Evolutionary conservation across 164 flowering plant species (phyloP), one percentile per base, ranked within the genome.

Genomic region (Warburgia ugandensis): DNA sequence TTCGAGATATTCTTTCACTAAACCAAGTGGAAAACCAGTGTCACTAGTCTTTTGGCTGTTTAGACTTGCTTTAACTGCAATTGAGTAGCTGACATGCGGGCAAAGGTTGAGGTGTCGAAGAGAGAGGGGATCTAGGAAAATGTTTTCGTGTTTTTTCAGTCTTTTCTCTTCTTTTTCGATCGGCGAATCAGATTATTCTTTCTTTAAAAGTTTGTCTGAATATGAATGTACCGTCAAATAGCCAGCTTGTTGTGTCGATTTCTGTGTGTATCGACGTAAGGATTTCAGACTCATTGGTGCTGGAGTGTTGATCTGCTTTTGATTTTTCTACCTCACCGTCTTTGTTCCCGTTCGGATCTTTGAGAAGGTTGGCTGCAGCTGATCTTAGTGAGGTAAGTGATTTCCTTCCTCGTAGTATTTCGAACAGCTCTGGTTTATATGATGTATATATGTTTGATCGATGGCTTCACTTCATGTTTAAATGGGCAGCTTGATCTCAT

Each of bases 171-270:
- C 9, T 20, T 20, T 42, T 42, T 19, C 45, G 13, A 22, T 42
- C n/a, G 9, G 21, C 14, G 45, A 14, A 14, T 41, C 3, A 22
- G 45, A 16, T 5, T 3, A 1, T 22, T 13, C 21, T 33, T 44
- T 21, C 11, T 9, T 44, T 10, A 25, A 6, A 13, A 9, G n/a
- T 54, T 28, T 54, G 26, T 45, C 50, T 7, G 40, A 42, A 46
- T 41, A 17, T 53, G 57, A 46, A 39, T 40, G 29, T 60, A 38
- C 40, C 32, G 39, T 61, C 54, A 48, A 54, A 41, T 36, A 41
- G 37, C 36, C 48, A 41, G 54, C 35, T 54, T 43, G 44, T 16
- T 1, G 50, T 33, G 45, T 33, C 40, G 23, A 6, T 35, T 33
- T 29, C 32, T 32, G 50, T 26, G 29, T 32, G 31, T 32, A 16